These are phyloP conservation scores for Gelatoporia subvermispora DNA, from an alignment of 768 basidiomycete species.

Conservation along the genomic window DNA sequence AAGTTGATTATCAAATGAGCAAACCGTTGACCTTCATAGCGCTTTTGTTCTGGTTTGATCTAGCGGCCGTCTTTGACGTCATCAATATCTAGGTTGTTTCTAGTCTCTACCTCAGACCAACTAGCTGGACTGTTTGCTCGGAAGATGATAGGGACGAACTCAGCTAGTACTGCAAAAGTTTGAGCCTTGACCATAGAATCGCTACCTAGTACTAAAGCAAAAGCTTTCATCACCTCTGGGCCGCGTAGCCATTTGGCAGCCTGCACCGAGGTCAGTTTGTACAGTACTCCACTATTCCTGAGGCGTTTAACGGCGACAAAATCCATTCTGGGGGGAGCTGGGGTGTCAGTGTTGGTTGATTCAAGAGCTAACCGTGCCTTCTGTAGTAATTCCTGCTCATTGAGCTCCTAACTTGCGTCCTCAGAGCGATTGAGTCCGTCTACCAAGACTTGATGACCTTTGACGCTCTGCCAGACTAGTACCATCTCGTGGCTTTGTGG, in stretches of 20 bases:
- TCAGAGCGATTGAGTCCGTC: neutral
- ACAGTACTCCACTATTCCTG: conserved; percentile 11
- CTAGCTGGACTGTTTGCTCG: neutral
- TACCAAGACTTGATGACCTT: neutral
- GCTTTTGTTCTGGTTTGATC: conserved; percentile 21
- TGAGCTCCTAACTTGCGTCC: neutral
- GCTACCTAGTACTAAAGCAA: neutral
- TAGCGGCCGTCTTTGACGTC: conserved; percentile 6
- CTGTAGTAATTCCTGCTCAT: conserved; percentile 7
- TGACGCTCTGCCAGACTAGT: neutral
- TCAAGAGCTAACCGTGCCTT: conserved; percentile 18
- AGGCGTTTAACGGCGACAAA: neutral
- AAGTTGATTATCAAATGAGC: conserved; percentile 23
- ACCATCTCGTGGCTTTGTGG: neutral
- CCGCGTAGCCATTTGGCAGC: conserved; percentile 16
- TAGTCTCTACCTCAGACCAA: conserved; percentile 8
- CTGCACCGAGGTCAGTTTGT: conserved; percentile 7
- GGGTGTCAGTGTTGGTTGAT: neutral
- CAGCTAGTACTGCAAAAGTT: neutral
- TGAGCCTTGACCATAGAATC: neutral
- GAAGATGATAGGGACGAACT: conserved; percentile 16
- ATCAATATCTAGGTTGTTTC: conserved; percentile 6
- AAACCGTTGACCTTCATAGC: conserved; percentile 11
- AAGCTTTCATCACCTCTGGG: neutral
- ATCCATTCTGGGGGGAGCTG: neutral